Evolutionary conservation across 2,329 filamentous ascomycete genomes (phyloP).

Genomic region (Fusarium multiceps): DNA sequence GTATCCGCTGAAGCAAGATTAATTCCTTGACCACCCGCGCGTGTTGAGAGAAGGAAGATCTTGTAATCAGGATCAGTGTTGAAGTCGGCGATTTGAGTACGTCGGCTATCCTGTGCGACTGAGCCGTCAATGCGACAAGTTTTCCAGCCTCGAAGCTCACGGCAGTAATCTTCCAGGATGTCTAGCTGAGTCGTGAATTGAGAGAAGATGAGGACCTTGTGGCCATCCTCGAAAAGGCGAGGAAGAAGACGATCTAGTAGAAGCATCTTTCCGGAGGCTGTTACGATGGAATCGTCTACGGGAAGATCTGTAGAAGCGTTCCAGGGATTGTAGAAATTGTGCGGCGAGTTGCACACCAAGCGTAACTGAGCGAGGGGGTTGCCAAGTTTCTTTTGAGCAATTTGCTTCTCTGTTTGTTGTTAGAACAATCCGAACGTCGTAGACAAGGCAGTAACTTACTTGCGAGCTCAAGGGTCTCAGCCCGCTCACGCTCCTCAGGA

Average conservation of each 20-base stretch:
- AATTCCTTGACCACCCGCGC: conserved; percentile 94
- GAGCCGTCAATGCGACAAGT: conserved; percentile 92
- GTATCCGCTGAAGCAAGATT: conserved; percentile 93
- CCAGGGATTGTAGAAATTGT: conserved; percentile 98
- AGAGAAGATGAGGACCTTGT: conserved; percentile 96
- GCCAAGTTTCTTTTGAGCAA: conserved; percentile 90
- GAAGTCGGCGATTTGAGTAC: conserved; percentile 78
- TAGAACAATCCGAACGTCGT: conserved; percentile 38
- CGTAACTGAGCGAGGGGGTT: conserved; percentile 94
- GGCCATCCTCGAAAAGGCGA: conserved; percentile 75
- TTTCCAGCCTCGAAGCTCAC: conserved; percentile 79
- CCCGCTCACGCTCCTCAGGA: conserved; percentile 71
- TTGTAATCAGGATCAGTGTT: conserved; percentile 73
- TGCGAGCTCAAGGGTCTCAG: conserved; percentile 78
- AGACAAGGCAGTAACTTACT: conserved; percentile 62
- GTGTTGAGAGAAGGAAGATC: conserved; percentile 88
- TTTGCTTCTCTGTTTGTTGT: conserved; percentile 73
- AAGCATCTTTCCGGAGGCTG: conserved; percentile 94
- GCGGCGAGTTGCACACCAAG: conserved; percentile 90
- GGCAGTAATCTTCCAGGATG: conserved; percentile 87
- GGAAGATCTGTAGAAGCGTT: conserved; percentile 66
- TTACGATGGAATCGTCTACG: conserved; percentile 84
- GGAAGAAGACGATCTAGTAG: conserved; percentile 88
- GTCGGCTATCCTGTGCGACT: conserved; percentile 78
- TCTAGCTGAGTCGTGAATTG: conserved; percentile 97